These are phyloP conservation scores for Brassica juncea DNA, from an alignment of 345 rosid species.

Conservation along the genomic window DNA sequence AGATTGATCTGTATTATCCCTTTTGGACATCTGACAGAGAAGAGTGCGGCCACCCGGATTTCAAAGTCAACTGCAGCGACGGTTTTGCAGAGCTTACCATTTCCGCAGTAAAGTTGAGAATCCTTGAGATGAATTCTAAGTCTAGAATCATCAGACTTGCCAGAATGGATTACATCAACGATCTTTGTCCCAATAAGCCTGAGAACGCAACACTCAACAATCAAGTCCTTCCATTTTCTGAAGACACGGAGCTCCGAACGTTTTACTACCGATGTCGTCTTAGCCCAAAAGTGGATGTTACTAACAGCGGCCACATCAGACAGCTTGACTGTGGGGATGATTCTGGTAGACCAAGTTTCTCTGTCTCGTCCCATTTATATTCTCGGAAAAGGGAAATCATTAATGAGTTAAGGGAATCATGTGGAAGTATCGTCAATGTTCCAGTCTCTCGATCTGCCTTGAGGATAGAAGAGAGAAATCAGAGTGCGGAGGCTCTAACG, in stretches of 20 bases:
- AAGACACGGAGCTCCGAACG: background rate
- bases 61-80: conserved; percentile 36
- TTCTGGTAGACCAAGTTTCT: background rate
- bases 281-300: rapidly evolving
- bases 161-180: background rate
- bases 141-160: background rate
- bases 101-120: conserved; percentile 18
- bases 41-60: conserved; percentile 46
- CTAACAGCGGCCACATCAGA: background rate
- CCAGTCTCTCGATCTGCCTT: conserved; percentile 22
- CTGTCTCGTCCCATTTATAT: background rate
- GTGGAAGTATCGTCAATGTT: conserved; percentile 17
- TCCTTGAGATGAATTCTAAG: conserved; percentile 32
- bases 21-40: conserved; percentile 31
- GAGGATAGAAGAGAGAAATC: background rate
- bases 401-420: background rate
- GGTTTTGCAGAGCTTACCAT: conserved; percentile 28
- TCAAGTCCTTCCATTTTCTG: background rate
- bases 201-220: conserved; percentile 22
- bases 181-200: background rate
- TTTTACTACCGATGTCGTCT: conserved; percentile 40
- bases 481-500: background rate
- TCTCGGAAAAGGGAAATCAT: background rate
- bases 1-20: conserved; percentile 22
- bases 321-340: background rate